Percentiles rank a stretch among this genome's conserved stretches.
These are phyloP conservation scores for Claviceps spartinae DNA, from an alignment of 2,329 filamentous ascomycete genomes.

Conservation along the genomic window DNA sequence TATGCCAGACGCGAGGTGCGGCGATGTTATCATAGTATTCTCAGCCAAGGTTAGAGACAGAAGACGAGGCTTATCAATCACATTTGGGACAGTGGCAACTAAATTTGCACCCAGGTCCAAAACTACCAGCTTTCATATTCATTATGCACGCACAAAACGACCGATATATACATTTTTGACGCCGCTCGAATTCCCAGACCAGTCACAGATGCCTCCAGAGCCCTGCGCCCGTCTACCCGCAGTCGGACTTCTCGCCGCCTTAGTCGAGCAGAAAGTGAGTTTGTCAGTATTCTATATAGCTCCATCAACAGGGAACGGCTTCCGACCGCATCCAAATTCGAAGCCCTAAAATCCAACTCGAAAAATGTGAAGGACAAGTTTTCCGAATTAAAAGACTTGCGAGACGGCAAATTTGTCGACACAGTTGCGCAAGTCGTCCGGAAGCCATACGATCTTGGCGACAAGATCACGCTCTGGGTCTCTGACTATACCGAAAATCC, in stretches of 20 bases:
- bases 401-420: constrained; percentile 46
- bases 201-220: constrained; percentile 22
- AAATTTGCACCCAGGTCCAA: constrained; percentile 26
- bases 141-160: constrained; percentile 28
- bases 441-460: constrained; percentile 27
- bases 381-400: constrained; percentile 49
- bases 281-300: constrained; percentile 36
- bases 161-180: constrained; percentile 32
- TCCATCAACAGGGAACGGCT: constrained; percentile 28
- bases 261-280: constrained; percentile 21
- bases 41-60: constrained; percentile 33
- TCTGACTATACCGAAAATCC: constrained; percentile 72
- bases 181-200: constrained; percentile 17
- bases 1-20: constrained; percentile 33
- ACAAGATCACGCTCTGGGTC: constrained; percentile 52
- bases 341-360: constrained; percentile 23
- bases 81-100: neutral
- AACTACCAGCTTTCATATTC: constrained; percentile 20
- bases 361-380: constrained; percentile 42
- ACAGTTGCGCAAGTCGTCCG: constrained; percentile 57
- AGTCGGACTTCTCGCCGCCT: constrained; percentile 11
- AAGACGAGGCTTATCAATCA: neutral
- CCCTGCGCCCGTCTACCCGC: constrained; percentile 12
- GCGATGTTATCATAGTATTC: constrained; percentile 31
- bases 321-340: constrained; percentile 31